These are phyloP conservation scores for Diaporthe vexans DNA, from an alignment of 2,329 filamentous ascomycete species.

Conservation along the genomic window DNA sequence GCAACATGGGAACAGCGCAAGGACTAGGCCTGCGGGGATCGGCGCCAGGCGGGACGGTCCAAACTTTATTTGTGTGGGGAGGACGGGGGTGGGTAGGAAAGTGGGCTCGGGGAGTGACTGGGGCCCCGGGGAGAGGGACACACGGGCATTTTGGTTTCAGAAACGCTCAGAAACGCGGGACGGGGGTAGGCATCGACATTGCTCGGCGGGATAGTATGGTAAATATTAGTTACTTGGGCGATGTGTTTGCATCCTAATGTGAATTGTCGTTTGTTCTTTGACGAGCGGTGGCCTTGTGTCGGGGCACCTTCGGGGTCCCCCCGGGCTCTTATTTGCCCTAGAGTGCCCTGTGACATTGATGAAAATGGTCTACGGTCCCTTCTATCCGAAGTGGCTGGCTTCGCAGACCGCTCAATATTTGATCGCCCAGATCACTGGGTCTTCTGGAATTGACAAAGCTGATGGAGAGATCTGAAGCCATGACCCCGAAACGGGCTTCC, in stretches of 20 bases:
- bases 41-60: constrained; percentile 35
- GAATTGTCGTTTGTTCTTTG: constrained; percentile 18
- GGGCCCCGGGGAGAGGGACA: constrained; percentile 2
- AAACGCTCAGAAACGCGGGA: constrained; percentile 23
- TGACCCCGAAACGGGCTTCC: constrained; percentile 11
- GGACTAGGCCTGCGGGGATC: constrained; percentile 39
- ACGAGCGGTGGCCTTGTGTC: not conserved
- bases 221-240: constrained; percentile 8
- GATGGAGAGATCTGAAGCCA: constrained; percentile 6
- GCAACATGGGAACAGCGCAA: constrained; percentile 35
- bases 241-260: constrained; percentile 4
- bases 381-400: constrained; percentile 10
- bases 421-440: not conserved
- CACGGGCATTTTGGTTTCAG: constrained; percentile 29
- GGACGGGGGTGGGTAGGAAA: constrained; percentile 1
- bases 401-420: not conserved
- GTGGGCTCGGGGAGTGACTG: constrained; percentile 6
- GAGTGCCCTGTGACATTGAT: not conserved
- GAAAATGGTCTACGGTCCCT: not conserved
- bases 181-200: constrained; percentile 11
- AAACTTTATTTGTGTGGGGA: constrained; percentile 35
- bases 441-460: not conserved
- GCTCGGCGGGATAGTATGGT: constrained; percentile 5
- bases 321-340: not conserved
- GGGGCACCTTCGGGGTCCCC: not conserved